Evolutionary conservation across 495 filamentous ascomycete species (phyloP).

Genomic region (Parathielavia appendiculata): DNA sequence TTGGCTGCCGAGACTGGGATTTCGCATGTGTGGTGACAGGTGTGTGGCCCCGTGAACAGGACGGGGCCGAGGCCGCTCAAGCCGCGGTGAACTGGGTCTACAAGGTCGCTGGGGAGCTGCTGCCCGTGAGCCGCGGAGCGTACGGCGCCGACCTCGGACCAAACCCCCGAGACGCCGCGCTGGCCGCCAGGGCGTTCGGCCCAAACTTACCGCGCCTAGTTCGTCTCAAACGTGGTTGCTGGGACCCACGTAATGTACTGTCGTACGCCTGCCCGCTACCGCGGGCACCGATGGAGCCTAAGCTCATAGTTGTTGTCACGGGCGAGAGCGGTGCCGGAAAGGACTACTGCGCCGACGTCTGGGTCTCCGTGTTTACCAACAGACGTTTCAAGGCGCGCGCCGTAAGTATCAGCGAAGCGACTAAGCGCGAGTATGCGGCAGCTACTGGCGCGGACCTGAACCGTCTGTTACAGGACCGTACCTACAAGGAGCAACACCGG

Average conservation of each 20-base stretch:
- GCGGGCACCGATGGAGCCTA: slow-evolving; percentile 37
- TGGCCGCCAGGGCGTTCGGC: slow-evolving; percentile 55
- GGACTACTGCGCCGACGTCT: slow-evolving; percentile 55
- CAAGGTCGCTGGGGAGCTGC: slow-evolving; percentile 41
- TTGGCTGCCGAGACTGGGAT: slow-evolving; percentile 60
- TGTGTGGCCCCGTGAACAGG: slow-evolving; percentile 55
- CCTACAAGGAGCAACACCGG: slow-evolving; percentile 60
- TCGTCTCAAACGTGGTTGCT: slow-evolving; percentile 48
- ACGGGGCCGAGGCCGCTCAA: slow-evolving; percentile 44
- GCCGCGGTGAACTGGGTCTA: slow-evolving; percentile 54
- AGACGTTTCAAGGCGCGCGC: slow-evolving; percentile 39
- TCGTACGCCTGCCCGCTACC: slow-evolving; percentile 52
- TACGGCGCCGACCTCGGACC: slow-evolving; percentile 61
- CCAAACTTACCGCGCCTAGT: slow-evolving; percentile 46
- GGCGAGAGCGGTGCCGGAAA: slow-evolving; percentile 56
- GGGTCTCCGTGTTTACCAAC: slow-evolving; percentile 43
- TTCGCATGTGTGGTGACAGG: slow-evolving; percentile 61
- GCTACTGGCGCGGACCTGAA: slow-evolving; percentile 47
- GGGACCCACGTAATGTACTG: slow-evolving; percentile 51
- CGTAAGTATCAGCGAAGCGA: slow-evolving; percentile 57
- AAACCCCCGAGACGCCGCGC: slow-evolving; percentile 51
- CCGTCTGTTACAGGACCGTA: slow-evolving; percentile 49
- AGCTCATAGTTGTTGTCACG: slow-evolving; percentile 56
- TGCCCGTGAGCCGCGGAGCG: slow-evolving; percentile 49
- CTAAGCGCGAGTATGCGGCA: slow-evolving; percentile 55